Percentiles rank a stretch among this genome's conserved stretches.
Conservation (phyloP, 2,329 filamentous ascomycete genomes). For the Xylaria sp. region DNA sequence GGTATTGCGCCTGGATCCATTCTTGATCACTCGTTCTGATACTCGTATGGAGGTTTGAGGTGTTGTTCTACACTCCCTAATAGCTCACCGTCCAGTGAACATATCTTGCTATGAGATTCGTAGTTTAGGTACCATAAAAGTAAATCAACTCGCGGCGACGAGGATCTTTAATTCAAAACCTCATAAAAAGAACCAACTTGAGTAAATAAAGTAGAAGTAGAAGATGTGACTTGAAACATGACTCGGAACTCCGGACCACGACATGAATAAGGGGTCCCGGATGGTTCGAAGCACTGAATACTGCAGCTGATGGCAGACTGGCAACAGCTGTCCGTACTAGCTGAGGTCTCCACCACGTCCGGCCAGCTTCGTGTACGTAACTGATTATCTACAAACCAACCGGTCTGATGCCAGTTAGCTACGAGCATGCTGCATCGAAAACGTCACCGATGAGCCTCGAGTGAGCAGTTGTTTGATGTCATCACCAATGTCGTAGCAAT, state of each 20-base stretch:
- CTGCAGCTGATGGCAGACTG: slow-evolving; percentile 1
- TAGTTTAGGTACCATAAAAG: background rate
- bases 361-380: background rate
- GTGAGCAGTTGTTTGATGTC: slow-evolving; percentile 1
- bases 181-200: background rate
- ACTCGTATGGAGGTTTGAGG: background rate
- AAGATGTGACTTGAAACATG: background rate
- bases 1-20: background rate
- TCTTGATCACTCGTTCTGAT: background rate
- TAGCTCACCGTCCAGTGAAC: background rate
- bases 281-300: background rate
- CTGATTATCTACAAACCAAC: background rate
- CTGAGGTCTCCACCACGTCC: background rate
- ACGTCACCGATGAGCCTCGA: slow-evolving; percentile 14
- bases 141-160: slow-evolving; percentile 9
- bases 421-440: background rate
- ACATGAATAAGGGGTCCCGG: background rate
- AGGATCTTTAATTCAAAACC: background rate
- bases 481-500: slow-evolving; percentile 6
- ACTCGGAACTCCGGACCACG: background rate
- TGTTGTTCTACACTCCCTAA: slow-evolving; percentile 11
- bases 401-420: background rate
- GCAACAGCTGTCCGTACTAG: background rate
- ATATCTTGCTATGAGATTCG: slow-evolving; percentile 1
- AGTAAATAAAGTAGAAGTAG: too few species aligned